phyloP scores from a whole-genome alignment of 345 rosid species.

The Hypericum perforatum region DNA sequence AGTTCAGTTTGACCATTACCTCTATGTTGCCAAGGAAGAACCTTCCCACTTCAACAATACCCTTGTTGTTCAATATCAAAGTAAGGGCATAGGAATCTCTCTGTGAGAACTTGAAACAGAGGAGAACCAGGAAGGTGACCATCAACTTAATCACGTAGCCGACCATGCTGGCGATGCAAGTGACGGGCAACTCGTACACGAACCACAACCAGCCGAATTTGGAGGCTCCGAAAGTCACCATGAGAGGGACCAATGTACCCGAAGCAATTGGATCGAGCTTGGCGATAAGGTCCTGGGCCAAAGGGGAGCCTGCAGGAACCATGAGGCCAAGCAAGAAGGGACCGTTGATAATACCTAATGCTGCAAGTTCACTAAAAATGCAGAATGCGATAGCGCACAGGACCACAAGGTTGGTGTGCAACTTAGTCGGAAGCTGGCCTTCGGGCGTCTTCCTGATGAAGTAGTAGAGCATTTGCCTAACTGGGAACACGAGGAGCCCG shows the following conservation, averaged over 20 bases:
- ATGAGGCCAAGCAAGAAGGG: slow-evolving; percentile 25
- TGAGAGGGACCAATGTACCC: slow-evolving; percentile 22
- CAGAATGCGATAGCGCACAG: slow-evolving; percentile 6
- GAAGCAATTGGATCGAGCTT: slow-evolving; percentile 18
- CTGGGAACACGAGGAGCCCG: background rate
- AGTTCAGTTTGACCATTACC: slow-evolving; percentile 1
- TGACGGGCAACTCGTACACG: background rate
- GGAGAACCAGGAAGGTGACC: slow-evolving; percentile 1
- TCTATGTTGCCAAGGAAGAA: slow-evolving; percentile 7
- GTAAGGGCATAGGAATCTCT: slow-evolving; percentile 15
- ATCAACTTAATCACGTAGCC: slow-evolving; percentile 8
- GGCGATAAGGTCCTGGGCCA: slow-evolving; percentile 15
- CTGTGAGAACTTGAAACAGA: slow-evolving; percentile 3
- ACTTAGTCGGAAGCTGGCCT: slow-evolving; percentile 15
- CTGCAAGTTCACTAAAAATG: slow-evolving; percentile 17
- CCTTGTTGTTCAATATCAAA: slow-evolving; percentile 17
- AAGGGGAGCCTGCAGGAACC: slow-evolving; percentile 28
- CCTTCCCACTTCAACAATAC: slow-evolving; percentile 17
- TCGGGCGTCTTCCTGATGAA: slow-evolving; percentile 23
- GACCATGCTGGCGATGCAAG: background rate
- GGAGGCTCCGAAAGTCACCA: slow-evolving; percentile 11
- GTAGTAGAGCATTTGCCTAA: slow-evolving; percentile 13
- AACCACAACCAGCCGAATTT: slow-evolving; percentile 13
- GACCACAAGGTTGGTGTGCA: slow-evolving; percentile 1
- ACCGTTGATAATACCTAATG: slow-evolving; percentile 12